Base-by-base conservation (phyloP, 805 yeast species). In the Lachancea kluyveri region DNA sequence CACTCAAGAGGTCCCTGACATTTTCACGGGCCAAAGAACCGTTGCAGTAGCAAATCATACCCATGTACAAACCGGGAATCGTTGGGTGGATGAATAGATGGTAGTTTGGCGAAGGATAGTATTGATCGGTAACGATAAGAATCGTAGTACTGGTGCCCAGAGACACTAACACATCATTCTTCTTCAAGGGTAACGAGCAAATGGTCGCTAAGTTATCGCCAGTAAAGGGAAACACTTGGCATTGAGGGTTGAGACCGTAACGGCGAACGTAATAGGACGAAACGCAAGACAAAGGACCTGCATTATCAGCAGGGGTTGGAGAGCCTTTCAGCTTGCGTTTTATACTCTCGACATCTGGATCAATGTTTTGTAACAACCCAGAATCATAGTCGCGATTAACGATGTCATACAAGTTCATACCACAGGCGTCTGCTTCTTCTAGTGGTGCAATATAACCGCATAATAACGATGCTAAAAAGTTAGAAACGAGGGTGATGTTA, bases 71-170 rank as follows among this genome's bases (percentile, higher is more conserved):
- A 21, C 67, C 68, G 1, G 73, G 71, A 40, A 82, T 71, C 0
- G 94, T 80, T 6, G 96, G 96, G 52, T 88, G 96, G 41, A 74
- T 74, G 62, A 87, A 87, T 42, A 86, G 57, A 51, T 87, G 96
- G 53, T 86, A 87, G 45, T 79, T 81, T 5, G 85, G 74, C 1
- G 88, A 79, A 2, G 96, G 87, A 12, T 67, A 67, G 52, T 78
- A 87, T 35, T 74, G 69, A 37, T 84, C 79, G 5, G 96, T 87
- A 24, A 87, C 78, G 28, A 87, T 60, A 21, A 88, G 65, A 3
- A 85, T 84, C 0, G 96, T 87, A 2, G 96, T 87, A n/a, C 92
- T 79, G 0, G 96, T 87, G 0, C 96, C 96, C 54, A 88, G 64
- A 2, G 94, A 82, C 3, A 88, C 68, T 42, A 88, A 65, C 13